A percentile compares a stretch with the other conserved stretches of the same genome.
Conservation (phyloP, 2,329 filamentous ascomycete species). For the Claviceps purpurea region DNA sequence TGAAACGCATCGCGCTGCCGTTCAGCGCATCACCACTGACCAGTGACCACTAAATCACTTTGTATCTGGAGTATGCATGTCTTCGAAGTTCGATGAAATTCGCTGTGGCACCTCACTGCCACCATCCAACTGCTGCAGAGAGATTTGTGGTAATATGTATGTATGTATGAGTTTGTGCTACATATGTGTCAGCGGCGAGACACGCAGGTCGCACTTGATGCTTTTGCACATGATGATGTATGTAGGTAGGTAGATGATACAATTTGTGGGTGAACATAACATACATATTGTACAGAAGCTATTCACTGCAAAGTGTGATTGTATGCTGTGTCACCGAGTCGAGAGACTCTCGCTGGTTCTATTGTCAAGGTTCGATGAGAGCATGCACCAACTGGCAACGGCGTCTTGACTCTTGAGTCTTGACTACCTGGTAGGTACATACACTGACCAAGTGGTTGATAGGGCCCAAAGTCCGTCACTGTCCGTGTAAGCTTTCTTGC, state of each 20-base stretch:
- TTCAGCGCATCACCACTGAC: background rate
- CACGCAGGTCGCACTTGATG: background rate
- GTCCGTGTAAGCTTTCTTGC: too few species aligned
- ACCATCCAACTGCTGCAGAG: background rate
- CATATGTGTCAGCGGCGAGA: background rate
- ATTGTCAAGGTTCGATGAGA: too few species aligned
- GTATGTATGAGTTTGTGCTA: background rate
- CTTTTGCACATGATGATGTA: background rate
- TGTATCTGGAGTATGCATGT: background rate
- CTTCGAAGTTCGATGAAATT: background rate
- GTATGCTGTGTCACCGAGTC: too few species aligned
- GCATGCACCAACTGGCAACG: too few species aligned
- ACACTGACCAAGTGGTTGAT: too few species aligned
- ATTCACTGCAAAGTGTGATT: too few species aligned
- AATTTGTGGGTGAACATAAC: background rate
- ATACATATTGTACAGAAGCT: background rate
- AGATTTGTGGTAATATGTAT: background rate
- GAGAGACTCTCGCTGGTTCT: too few species aligned
- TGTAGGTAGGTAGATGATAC: background rate
- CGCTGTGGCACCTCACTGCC: background rate
- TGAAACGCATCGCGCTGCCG: background rate
- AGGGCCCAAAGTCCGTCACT: too few species aligned
- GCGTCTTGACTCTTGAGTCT: too few species aligned
- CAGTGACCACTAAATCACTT: background rate
- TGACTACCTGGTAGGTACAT: too few species aligned